A percentile compares a stretch with the other conserved stretches of the same genome.
Conservation (phyloP, 805 yeast species). For the Yamadazyma paraphyllophila region DNA sequence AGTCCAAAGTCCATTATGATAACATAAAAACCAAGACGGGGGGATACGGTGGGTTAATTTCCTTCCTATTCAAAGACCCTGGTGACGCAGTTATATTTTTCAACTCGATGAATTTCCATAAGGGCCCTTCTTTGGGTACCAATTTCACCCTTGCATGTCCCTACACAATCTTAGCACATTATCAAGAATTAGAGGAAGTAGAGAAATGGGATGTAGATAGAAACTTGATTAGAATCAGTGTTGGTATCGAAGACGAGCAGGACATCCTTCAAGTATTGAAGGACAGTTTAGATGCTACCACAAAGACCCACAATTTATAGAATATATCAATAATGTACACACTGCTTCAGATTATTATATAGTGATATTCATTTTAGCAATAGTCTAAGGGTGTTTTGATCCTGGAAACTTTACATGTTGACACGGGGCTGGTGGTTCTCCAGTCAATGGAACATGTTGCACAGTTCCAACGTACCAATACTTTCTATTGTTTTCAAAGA, state of each 20-base stretch:
- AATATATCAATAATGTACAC: conserved; percentile 10
- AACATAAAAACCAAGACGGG: conserved; percentile 62
- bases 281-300: conserved; percentile 45
- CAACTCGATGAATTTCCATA: conserved; percentile 64
- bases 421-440: conserved; percentile 55
- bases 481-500: conserved; percentile 40
- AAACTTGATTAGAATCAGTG: conserved; percentile 72
- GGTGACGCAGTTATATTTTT: conserved; percentile 71
- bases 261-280: conserved; percentile 52
- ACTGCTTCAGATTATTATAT: too few species aligned
- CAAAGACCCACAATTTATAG: conserved; percentile 25
- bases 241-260: conserved; percentile 76
- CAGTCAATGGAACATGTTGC: conserved; percentile 40
- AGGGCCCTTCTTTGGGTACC: conserved; percentile 91
- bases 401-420: conserved; percentile 25
- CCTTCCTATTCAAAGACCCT: conserved; percentile 65
- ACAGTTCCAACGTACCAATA: conserved; percentile 69
- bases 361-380: too few species aligned
- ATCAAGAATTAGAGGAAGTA: conserved; percentile 73
- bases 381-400: too few species aligned
- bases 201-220: conserved; percentile 81
- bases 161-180: conserved; percentile 83
- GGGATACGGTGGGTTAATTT: conserved; percentile 87
- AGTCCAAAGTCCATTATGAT: conserved; percentile 66
- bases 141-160: conserved; percentile 90